Evolutionary conservation across 1,139 yeast species (phyloP), one percentile per base, ranked within the genome.

Genomic region (Yamadazyma dendronema): DNA sequence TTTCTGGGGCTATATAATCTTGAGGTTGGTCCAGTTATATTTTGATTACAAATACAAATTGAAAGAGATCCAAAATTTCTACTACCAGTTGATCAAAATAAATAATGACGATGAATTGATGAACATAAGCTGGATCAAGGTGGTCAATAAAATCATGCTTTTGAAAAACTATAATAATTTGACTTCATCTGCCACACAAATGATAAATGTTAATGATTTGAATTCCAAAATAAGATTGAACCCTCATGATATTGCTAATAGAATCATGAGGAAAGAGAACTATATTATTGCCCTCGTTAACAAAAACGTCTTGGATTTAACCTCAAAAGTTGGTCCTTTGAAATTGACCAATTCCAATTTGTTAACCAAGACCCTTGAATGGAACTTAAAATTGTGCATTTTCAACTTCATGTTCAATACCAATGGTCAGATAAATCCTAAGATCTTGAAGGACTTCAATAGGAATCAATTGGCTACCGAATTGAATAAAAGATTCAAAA

Each of bases 221-320:
- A 81, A 78, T 41, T 79, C 90, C 0, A 84, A 83, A 50, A 79
- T 81, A 34, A 68, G 90, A 43, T 71, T 92, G 38, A 92, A 87
- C 54, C 95, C 97, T 3, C 97, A 89, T 57, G 95, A 84, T 52
- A 87, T 92, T 39, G 97, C 97, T 11, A 94, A 92, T 57, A 70
- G 98, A 43, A 86, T 92, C 40, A 90, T 92, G 98, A 72, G 99
- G 39, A 84, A 83, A 48, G 98, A 94, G 47, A 92, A 92, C 56
- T 92, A 90, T 56, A 74, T 88, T 68, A 87, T 92, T 54, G 97
- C 97, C 0, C 65, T 92, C 52, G 80, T 87, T 50, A 90, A 89
- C 61, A 86, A 82, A 49, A 81, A 86, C 44, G 66, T 90, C 0
- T 61, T 92, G 30, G 84, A 86, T 50, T 63, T 87, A 24, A 71